Base-by-base conservation (phyloP, 1,139 yeast genomes). In the Meyerozyma sp. region DNA sequence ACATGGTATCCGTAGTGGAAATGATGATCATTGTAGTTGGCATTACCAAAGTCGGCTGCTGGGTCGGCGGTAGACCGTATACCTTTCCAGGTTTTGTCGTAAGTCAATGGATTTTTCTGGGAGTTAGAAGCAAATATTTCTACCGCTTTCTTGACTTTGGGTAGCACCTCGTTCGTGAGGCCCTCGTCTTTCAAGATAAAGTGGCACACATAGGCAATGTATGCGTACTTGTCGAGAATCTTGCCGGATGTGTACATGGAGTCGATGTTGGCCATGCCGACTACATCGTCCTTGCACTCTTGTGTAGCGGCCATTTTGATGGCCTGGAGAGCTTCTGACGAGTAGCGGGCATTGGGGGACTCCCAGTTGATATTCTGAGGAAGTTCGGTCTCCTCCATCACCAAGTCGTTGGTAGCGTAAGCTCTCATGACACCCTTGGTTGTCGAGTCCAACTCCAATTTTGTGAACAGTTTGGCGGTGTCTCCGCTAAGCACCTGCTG, bases 1-100 rank as follows among this genome's bases (percentile, higher is more conserved):
- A 85, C 74, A 55, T 82, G 89, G 53, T 85, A 85, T 1, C 89
- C 88, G 56, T 84, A 85, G 62, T 85, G 93, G 69, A 85, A 85
- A 61, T 85, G 93, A 54, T 85, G 94, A 54, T 85, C 94, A 54
- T 85, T 85, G 58, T 84, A 85, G 55, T 78, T 81, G 9, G 90
- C 73, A 56, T 85, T 85, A 43, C 94, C 94, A 58, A 81, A 85
- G 65, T 85, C 94, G 1, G 81, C 82, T 14, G 69, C 79, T 1
- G 81, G 73, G 1, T 79, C 81, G 0, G 90, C 87, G 0, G 84
- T 74, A 0, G 91, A 83, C 11, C 83, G 73, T 8, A 85, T 56
- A n/a, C 94, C 94, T 55, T 79, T 81, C 90, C 91, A 85, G 1
- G 78, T 68, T 1, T 70, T 68, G 49, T 85, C 93, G 55, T 84